A percentile compares a stretch with the other conserved stretches of the same genome.
phyloP scores from a whole-genome alignment of 139 green algal species.

The Zygnema cylindricum region DNA sequence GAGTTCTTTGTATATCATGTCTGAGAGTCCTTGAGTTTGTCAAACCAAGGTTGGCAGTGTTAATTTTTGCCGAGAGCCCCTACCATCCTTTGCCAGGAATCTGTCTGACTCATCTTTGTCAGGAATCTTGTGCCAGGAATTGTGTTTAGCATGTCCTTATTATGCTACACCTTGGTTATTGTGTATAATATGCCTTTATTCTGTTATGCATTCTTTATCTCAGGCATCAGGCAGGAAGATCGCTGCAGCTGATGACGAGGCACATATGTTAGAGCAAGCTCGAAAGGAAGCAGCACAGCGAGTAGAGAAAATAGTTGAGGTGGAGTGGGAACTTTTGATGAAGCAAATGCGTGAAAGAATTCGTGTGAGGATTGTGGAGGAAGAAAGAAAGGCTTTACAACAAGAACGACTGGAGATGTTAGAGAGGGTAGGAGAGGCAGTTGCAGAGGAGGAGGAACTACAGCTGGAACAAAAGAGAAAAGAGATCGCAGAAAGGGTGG shows the following conservation, averaged over 20 bases:
- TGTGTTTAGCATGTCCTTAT: no score
- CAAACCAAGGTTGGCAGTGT: no score
- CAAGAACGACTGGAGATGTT: slow-evolving; percentile 13
- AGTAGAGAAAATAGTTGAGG: slow-evolving; percentile 20
- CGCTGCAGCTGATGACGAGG: slow-evolving; percentile 7
- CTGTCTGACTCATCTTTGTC: no score
- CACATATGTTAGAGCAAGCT: slow-evolving; percentile 6
- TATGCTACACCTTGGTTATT: no score
- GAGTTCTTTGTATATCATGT: no score
- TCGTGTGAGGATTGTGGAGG: not conserved
- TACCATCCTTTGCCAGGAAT: no score
- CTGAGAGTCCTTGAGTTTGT: no score
- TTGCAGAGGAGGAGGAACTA: not conserved
- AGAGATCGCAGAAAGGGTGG: not conserved
- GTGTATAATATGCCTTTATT: no score
- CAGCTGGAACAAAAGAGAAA: not conserved
- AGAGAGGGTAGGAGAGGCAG: not conserved
- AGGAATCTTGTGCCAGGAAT: no score
- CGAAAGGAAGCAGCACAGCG: slow-evolving; percentile 4
- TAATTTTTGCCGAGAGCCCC: no score
- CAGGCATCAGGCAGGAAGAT: not conserved
- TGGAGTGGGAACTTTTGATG: slow-evolving; percentile 6
- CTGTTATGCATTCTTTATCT: no score
- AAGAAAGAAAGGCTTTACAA: not conserved
- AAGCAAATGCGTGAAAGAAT: slow-evolving; percentile 17